Base-by-base conservation (phyloP, 2,329 filamentous ascomycete species). In the Raffaelea albimanens region DNA sequence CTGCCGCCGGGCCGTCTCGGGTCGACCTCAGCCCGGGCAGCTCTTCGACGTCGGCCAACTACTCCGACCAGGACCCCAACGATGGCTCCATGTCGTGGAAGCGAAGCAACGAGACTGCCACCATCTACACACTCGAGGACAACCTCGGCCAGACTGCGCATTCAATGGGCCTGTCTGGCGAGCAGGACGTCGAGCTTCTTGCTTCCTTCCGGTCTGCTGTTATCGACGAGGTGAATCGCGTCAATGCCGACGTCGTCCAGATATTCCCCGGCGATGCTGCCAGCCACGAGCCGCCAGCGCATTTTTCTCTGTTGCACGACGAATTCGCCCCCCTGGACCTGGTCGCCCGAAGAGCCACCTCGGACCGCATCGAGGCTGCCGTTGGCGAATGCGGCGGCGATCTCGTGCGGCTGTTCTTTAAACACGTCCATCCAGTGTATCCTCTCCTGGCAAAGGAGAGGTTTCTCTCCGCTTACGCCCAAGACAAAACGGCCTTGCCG, bases 141-240 rank as follows among this genome's bases (percentile, higher is more conserved):
- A 64, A 63, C 14, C 55, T 59, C 18, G 62, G 64, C 46, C 55
- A 61, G 18, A 71, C 69, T 2, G 66, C 70, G 13, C 69, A 72
- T 53, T 68, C 61, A 13, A 65, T 73, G 58, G 70, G 69, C 0
- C 59, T 66, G 14, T 61, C 67, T 2, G 66, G 63, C 10, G 70
- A 73, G 55, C 70, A 73, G 52, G 71, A 73, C 46, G 63, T 68
- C 2, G 63, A 70, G 51, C 61, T 73, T 9, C 60, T 73, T 4
- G 66, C 67, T 34, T 69, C 68, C 11, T 72, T 73, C 46, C 61
- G 69, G 18, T 72, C 70, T 33, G 63, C 68, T 18, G 65, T 73
- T 23, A 57, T 71, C 40, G 71, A 69, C 40, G 65, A 66, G n/a
- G 62, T 64, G 18, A 66, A 67, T 45, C 57, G 56, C 22, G 60